Base-by-base conservation (phyloP, 345 rosid species). In the Viola odorata region DNA sequence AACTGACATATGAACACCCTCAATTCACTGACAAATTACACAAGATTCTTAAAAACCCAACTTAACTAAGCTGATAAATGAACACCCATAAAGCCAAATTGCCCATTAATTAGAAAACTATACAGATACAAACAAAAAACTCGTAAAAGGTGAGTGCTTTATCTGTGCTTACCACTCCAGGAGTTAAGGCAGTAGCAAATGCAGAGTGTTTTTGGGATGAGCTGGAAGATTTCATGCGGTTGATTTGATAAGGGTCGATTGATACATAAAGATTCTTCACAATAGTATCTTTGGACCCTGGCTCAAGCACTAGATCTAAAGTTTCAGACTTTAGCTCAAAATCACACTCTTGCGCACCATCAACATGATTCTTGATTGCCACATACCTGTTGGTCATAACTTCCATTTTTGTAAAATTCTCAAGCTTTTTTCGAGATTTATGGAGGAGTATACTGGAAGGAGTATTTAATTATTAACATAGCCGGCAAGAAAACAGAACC, bases 211-310 rank as follows among this genome's bases (percentile, higher is more conserved):
- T 45, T 15, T 81, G 91, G 0, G 88, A 74, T 0, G 79, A 61
- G 65, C 86, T 72, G 40, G 38, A 15, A 49, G 67, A 62, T 75
- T 85, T 85, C 68, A 85, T 62, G 45, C 88, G 79, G 71, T 81
- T 79, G 11, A 81, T 12, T 76, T 79, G 91, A 71, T 75, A 79
- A 41, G 86, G 91, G 53, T 85, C 88, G 3, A 83, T 74, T 7
- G 91, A 83, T 7, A 77, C 76, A 37, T 65, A 77, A 12, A 81
- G 78, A 62, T 77, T 83, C 66, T 76, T 83, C 4, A 83, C 78
- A 12, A 83, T 62, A 13, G 72, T 38, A 7, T 68, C 61, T 0
- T 32, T 50, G 13, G 78, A 75, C 6, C 68, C 78, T 1, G 73
- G 67, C 45, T 45, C 62, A 4, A 74, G 23, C 0, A 44, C 57